A percentile compares a stretch with the other conserved stretches of the same genome.
phyloP scores from a whole-genome alignment of 306 rosid genomes.

The Potentilla sterilis region DNA sequence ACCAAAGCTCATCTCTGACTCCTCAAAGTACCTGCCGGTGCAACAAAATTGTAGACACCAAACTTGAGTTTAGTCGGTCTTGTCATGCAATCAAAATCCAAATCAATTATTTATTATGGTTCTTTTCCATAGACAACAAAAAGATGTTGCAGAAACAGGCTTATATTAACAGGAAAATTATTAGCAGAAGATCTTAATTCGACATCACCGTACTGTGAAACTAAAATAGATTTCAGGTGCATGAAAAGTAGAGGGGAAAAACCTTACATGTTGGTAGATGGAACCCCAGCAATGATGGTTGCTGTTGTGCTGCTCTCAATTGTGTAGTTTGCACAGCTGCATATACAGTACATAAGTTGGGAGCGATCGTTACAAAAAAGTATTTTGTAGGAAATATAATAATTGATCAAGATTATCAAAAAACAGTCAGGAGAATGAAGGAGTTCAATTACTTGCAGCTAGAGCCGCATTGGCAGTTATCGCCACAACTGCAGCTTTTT shows the following conservation, averaged over 20 bases:
- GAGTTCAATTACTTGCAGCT: conserved; percentile 22
- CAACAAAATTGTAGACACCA: not conserved
- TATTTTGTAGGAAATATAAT: not conserved
- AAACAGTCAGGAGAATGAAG: not conserved
- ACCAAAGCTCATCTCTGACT: conserved; percentile 40
- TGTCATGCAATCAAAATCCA: not conserved
- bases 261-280: not conserved
- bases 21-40: conserved; percentile 18
- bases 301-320: conserved; percentile 10
- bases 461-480: conserved; percentile 30
- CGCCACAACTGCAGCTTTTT: conserved; percentile 15
- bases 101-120: not conserved
- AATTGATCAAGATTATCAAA: not conserved
- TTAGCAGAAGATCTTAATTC: not conserved
- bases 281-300: conserved; percentile 10
- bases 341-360: not conserved
- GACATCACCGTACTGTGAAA: not conserved
- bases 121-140: not conserved
- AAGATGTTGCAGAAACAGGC: not conserved
- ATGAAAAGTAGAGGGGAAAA: not conserved
- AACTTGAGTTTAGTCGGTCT: not conserved
- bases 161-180: not conserved
- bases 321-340: conserved; percentile 2
- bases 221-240: not conserved
- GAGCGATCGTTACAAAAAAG: not conserved